These are phyloP conservation scores for Macrotyloma uniflorum DNA, from an alignment of 306 rosid genomes.

Conservation along the genomic window DNA sequence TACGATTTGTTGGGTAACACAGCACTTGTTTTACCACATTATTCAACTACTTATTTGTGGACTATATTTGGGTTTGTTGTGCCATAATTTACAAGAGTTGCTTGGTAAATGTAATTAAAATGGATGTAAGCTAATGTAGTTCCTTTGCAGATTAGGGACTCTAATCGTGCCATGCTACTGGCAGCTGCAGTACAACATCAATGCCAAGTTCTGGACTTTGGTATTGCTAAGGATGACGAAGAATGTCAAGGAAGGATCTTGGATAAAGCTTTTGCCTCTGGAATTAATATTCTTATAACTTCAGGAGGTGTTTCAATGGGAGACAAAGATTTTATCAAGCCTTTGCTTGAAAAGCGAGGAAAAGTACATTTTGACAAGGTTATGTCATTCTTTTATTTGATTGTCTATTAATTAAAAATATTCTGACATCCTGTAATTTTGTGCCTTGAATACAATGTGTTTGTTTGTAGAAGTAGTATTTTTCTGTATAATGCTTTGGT, in stretches of 20 bases:
- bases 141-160: constrained; percentile 87
- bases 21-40: neutral
- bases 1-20: neutral
- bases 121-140: constrained; percentile 33
- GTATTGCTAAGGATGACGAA: constrained; percentile 83
- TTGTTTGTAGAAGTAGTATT: constrained; percentile 27
- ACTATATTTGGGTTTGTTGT: constrained; percentile 28
- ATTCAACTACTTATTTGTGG: constrained; percentile 2
- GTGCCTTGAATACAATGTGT: constrained; percentile 16
- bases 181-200: constrained; percentile 77
- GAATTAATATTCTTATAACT: constrained; percentile 79
- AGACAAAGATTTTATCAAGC: constrained; percentile 91
- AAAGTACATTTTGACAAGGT: constrained; percentile 76
- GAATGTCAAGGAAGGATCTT: constrained; percentile 66
- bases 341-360: constrained; percentile 79
- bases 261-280: constrained; percentile 75
- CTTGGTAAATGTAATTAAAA: constrained; percentile 23
- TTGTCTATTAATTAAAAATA: neutral
- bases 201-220: constrained; percentile 83
- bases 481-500: constrained; percentile 21
- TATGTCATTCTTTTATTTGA: constrained; percentile 17
- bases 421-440: neutral
- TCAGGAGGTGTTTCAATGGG: constrained; percentile 99
- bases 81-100: neutral
- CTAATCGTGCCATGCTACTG: constrained; percentile 90